Evolutionary conservation across 805 yeast genomes (phyloP).

Genomic region (Wickerhamiella allomyrinae): DNA sequence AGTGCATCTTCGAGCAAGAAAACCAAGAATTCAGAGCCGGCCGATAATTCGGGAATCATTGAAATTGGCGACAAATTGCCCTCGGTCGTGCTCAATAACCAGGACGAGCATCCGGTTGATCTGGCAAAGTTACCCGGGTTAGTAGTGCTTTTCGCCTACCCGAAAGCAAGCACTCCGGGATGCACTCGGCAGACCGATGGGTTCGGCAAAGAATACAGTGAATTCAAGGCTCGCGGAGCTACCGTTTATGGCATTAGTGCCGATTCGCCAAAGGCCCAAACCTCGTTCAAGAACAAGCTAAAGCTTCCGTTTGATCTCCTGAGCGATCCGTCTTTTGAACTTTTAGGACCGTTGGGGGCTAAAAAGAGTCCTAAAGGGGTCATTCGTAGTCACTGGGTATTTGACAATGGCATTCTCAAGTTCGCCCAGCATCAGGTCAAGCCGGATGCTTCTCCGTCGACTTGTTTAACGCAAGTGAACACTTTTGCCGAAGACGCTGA

Average conservation of each 20-base stretch:
- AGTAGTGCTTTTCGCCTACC: conserved; percentile 53
- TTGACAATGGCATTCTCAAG: conserved; percentile 58
- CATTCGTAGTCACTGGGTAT: conserved; percentile 84
- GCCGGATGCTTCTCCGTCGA: conserved; percentile 24
- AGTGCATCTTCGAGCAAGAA: not conserved
- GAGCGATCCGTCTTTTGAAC: conserved; percentile 56
- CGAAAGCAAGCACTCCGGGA: conserved; percentile 89
- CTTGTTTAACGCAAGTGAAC: conserved; percentile 18
- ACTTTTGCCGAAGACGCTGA: not conserved
- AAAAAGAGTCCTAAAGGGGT: conserved; percentile 65
- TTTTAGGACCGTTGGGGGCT: conserved; percentile 69
- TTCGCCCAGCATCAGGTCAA: conserved; percentile 39
- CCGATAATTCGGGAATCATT: conserved; percentile 12
- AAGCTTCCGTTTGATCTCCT: conserved; percentile 58
- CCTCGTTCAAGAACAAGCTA: conserved; percentile 59
- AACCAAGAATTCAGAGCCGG: conserved; percentile 7
- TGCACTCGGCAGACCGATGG: conserved; percentile 93
- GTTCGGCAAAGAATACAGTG: conserved; percentile 50
- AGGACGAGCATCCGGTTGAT: conserved; percentile 50
- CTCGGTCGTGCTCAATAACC: conserved; percentile 45
- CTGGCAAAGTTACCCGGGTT: conserved; percentile 31
- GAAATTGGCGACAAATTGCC: conserved; percentile 49
- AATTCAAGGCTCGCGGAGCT: conserved; percentile 37
- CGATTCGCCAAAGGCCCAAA: conserved; percentile 68
- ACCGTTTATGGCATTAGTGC: conserved; percentile 70